A percentile compares a stretch with the other conserved stretches of the same genome.
phyloP scores from a whole-genome alignment of 2,329 filamentous ascomycete genomes.

The Bipolaris victoriae region DNA sequence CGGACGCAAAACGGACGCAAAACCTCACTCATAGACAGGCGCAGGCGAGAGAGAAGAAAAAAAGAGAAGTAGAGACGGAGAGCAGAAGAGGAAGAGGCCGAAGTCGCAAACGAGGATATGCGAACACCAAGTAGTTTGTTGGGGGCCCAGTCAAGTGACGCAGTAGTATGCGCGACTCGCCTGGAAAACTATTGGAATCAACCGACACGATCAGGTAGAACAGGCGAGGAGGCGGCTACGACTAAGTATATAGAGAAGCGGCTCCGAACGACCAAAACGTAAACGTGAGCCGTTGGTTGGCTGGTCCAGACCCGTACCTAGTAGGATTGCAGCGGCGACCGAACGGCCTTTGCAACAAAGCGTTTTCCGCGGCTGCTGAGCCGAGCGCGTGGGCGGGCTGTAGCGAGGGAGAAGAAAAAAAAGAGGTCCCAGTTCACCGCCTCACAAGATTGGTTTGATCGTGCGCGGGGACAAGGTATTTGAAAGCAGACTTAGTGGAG shows the following conservation, averaged over 20 bases:
- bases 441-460: constrained; percentile 26
- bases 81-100: constrained; percentile 11
- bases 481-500: constrained; percentile 24
- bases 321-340: constrained; percentile 20
- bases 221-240: constrained; percentile 16
- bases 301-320: constrained; percentile 28
- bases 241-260: constrained; percentile 22
- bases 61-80: constrained; percentile 11
- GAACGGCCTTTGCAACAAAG: constrained; percentile 23
- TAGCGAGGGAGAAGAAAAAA: constrained; percentile 2
- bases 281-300: constrained; percentile 32
- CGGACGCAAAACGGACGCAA: background rate
- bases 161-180: constrained; percentile 26
- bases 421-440: constrained; percentile 35
- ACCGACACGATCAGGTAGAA: constrained; percentile 26
- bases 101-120: constrained; percentile 20
- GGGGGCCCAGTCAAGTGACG: constrained; percentile 27
- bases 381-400: constrained; percentile 29
- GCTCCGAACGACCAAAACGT: constrained; percentile 24
- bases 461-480: constrained; percentile 21
- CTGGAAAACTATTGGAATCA: constrained; percentile 28
- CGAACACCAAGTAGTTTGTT: constrained; percentile 18
- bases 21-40: constrained; percentile 8
- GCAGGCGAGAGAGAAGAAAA: constrained; percentile 9
- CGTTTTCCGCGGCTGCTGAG: constrained; percentile 21